Evolutionary conservation across 495 filamentous ascomycete species (phyloP).

Genomic region (Neurospora sp.): DNA sequence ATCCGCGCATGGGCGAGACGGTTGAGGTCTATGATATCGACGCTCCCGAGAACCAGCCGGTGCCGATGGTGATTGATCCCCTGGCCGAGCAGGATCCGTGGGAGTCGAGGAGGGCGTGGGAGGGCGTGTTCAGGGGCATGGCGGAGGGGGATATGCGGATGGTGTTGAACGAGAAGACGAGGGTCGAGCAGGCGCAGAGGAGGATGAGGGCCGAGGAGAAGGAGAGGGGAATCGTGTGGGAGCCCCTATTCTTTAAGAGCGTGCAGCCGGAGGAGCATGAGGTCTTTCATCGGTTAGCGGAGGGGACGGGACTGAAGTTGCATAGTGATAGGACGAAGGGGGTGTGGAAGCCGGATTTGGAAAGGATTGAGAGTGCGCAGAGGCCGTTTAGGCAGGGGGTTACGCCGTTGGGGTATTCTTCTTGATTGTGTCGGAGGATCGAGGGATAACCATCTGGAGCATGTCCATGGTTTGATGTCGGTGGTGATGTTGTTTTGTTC

Average conservation of each 20-base stretch:
- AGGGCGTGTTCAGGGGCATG: slow-evolving; percentile 23
- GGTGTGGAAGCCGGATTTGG: slow-evolving; percentile 21
- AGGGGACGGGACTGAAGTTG: slow-evolving; percentile 11
- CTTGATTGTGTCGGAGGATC: background rate
- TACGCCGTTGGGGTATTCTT: slow-evolving; percentile 18
- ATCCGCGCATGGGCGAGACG: slow-evolving; percentile 22
- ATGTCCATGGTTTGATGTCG: background rate
- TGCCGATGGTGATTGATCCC: slow-evolving; percentile 14
- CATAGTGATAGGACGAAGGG: slow-evolving; percentile 24
- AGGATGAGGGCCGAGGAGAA: slow-evolving; percentile 54
- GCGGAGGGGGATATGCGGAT: slow-evolving; percentile 26
- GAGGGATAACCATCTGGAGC: background rate
- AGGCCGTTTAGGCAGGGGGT: slow-evolving; percentile 19
- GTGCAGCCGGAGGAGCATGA: slow-evolving; percentile 12
- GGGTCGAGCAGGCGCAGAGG: slow-evolving; percentile 34
- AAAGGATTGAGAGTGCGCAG: slow-evolving; percentile 6
- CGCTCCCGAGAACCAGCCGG: slow-evolving; percentile 16
- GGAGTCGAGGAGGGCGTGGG: slow-evolving; percentile 36
- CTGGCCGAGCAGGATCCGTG: slow-evolving; percentile 31
- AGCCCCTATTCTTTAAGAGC: slow-evolving; percentile 42
- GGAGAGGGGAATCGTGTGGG: slow-evolving; percentile 45
- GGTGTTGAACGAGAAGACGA: slow-evolving; percentile 25
- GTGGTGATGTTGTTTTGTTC: slow-evolving; percentile 3
- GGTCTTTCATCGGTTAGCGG: slow-evolving; percentile 16
- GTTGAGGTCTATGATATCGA: slow-evolving; percentile 23